Conservation (phyloP, 805 yeast species). For the Suhomyces vadensis region DNA sequence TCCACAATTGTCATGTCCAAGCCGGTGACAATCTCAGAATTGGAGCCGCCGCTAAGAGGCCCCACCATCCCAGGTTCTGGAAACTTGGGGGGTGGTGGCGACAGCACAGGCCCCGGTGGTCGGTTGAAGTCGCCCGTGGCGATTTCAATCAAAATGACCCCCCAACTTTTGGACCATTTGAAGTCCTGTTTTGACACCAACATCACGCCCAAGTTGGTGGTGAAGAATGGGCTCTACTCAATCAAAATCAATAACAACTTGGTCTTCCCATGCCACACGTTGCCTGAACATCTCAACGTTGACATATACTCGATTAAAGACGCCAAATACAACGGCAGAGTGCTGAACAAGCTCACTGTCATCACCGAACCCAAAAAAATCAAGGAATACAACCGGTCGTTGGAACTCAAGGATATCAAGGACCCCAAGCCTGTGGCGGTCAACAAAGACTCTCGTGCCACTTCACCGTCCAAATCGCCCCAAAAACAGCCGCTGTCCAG, state of each 20-base stretch:
- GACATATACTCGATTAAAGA: conserved; percentile 28
- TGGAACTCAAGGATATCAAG: conserved; percentile 3
- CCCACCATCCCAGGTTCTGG: background rate
- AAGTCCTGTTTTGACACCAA: conserved; percentile 17
- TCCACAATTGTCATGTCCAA: conserved; percentile 1
- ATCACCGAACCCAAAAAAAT: conserved; percentile 32
- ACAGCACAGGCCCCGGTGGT: conserved; percentile 13
- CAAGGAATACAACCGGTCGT: conserved; percentile 17
- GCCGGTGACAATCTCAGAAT: conserved; percentile 11
- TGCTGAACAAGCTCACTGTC: conserved; percentile 31
- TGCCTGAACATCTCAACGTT: conserved; percentile 38
- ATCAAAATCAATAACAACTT: conserved; percentile 28
- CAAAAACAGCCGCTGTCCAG: background rate
- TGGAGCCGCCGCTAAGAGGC: conserved; percentile 13
- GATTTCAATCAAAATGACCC: conserved; percentile 29
- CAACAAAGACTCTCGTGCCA: no score
- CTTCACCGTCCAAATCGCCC: conserved; percentile 5
- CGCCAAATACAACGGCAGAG: conserved; percentile 30
- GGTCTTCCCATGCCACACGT: conserved; percentile 33
- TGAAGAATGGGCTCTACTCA: conserved; percentile 36
- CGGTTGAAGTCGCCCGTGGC: conserved; percentile 23
- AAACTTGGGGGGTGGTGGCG: conserved; percentile 1
- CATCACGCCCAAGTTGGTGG: conserved; percentile 32
- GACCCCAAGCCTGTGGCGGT: conserved; percentile 1
- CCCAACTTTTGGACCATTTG: conserved; percentile 29